Evolutionary conservation across 768 basidiomycete species (phyloP).

Genomic region (Obba rivulosa): DNA sequence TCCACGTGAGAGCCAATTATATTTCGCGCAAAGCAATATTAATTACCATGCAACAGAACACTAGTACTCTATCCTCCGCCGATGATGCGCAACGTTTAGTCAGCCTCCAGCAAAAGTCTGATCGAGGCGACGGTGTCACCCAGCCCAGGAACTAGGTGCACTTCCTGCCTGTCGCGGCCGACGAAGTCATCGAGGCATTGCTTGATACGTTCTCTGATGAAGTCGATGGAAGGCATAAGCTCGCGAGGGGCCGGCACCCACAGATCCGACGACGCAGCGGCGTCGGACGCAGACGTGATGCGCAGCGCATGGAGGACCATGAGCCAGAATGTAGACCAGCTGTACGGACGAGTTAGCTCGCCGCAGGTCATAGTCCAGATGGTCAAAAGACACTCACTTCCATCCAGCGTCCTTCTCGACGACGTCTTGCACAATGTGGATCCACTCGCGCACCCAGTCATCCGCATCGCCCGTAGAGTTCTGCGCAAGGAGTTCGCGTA

Average conservation of each 20-base stretch:
- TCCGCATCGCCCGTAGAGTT: background rate
- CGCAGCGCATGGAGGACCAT: conserved; percentile 21
- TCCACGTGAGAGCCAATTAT: too few species aligned
- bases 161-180: conserved; percentile 6
- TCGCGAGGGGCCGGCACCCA: conserved; percentile 13
- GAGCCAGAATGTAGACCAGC: conserved; percentile 25
- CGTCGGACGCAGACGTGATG: background rate
- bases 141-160: conserved; percentile 1
- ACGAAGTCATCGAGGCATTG: conserved; percentile 17
- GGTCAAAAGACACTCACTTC: conserved; percentile 16
- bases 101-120: too few species aligned
- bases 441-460: conserved; percentile 20
- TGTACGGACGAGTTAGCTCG: conserved; percentile 1
- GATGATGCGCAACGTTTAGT: too few species aligned
- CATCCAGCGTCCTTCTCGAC: conserved; percentile 27
- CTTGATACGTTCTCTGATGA: conserved; percentile 9
- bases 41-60: too few species aligned
- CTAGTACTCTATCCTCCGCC: too few species aligned
- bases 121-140: background rate
- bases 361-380: background rate
- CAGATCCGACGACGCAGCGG: background rate
- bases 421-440: conserved; percentile 22
- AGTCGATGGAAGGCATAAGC: conserved; percentile 13
- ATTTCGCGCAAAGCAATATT: too few species aligned
- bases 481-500: conserved; percentile 17